phyloP scores from a whole-genome alignment of 2,329 filamentous ascomycete species.

The Fusarium sp. region DNA sequence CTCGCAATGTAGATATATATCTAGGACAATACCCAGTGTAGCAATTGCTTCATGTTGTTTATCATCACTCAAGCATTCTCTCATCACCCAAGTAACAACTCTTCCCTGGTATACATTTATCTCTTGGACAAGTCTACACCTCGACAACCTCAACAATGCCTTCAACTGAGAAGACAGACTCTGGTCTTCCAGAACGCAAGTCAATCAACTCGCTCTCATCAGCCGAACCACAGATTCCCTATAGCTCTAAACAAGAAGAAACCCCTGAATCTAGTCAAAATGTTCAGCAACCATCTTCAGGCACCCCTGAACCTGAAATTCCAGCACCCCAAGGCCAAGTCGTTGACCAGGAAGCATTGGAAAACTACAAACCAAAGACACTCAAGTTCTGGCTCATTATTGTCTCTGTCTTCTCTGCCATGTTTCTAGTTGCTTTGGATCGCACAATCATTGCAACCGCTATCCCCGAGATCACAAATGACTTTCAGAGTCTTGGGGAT shows the following conservation, averaged over 20 bases:
- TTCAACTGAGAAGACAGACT: background rate
- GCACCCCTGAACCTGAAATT: constrained; percentile 34
- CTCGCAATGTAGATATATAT: constrained; percentile 34
- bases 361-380: constrained; percentile 63
- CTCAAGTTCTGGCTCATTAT: constrained; percentile 67
- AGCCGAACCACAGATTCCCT: constrained; percentile 11
- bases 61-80: background rate
- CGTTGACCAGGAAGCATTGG: constrained; percentile 47
- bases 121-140: background rate
- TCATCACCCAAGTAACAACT: background rate
- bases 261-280: background rate
- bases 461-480: constrained; percentile 65
- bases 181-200: constrained; percentile 18
- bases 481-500: constrained; percentile 67
- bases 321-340: constrained; percentile 22
- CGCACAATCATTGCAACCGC: constrained; percentile 68
- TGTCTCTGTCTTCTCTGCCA: constrained; percentile 63
- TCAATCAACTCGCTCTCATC: constrained; percentile 38
- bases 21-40: constrained; percentile 5
- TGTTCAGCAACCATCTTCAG: constrained; percentile 2
- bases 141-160: constrained; percentile 24
- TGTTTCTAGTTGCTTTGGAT: constrained; percentile 69
- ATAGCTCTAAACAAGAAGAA: background rate
- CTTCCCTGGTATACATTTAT: background rate
- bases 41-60: constrained; percentile 9